These are phyloP conservation scores for Yarrowia porcina DNA, from an alignment of 805 yeast genomes.

Conservation along the genomic window DNA sequence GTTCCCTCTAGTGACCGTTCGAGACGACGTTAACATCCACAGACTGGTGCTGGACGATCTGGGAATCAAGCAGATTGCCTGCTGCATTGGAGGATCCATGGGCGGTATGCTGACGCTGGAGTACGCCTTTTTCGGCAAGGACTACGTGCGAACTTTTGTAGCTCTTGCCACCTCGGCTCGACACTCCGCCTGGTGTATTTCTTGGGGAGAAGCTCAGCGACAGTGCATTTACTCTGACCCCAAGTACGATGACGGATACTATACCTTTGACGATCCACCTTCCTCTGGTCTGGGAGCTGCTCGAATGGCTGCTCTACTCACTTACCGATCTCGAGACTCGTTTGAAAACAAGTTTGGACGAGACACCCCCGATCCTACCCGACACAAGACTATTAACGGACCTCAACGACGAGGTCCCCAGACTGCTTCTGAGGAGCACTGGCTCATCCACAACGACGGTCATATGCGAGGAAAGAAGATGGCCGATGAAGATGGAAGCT, in stretches of 20 bases:
- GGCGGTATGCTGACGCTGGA: constrained; percentile 97
- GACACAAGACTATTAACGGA: constrained; percentile 37
- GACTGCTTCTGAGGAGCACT: constrained; percentile 63
- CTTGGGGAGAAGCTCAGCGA: constrained; percentile 98
- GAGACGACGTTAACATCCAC: constrained; percentile 86
- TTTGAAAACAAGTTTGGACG: constrained; percentile 93
- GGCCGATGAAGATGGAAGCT: constrained; percentile 1
- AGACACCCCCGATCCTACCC: constrained; percentile 53
- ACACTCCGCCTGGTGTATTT: constrained; percentile 97
- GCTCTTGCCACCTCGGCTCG: constrained; percentile 93
- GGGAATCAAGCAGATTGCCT: constrained; percentile 75
- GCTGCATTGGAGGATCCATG: constrained; percentile 96
- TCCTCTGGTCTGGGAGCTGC: constrained; percentile 89
- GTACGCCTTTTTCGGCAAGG: constrained; percentile 67
- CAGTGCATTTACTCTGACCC: constrained; percentile 96
- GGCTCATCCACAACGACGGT: constrained; percentile 90
- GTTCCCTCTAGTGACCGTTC: constrained; percentile 88
- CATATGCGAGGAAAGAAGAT: constrained; percentile 40
- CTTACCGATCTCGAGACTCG: constrained; percentile 87
- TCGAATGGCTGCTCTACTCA: constrained; percentile 91
- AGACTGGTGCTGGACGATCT: constrained; percentile 70
- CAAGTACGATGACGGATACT: constrained; percentile 86
- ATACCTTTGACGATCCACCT: constrained; percentile 75
- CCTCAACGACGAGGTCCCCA: constrained; percentile 33
- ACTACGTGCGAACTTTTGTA: constrained; percentile 66